phyloP scores from a whole-genome alignment of 352 stramenopile species.

The Pythium dissotocum region DNA sequence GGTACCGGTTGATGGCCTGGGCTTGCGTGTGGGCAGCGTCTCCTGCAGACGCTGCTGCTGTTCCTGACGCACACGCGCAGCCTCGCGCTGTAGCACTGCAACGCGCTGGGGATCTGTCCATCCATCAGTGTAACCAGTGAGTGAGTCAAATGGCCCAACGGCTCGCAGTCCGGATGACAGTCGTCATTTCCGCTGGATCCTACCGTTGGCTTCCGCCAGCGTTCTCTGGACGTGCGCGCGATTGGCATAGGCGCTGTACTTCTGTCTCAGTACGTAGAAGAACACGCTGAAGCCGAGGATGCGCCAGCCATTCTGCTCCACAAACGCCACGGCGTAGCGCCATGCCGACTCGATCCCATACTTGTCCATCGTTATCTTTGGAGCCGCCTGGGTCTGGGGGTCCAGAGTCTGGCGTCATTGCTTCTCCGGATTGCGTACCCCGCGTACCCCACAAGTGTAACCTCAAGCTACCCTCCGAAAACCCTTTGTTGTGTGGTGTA shows the following conservation, averaged over 20 bases:
- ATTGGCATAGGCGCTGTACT: slow-evolving; percentile 34
- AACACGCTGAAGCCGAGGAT: slow-evolving; percentile 38
- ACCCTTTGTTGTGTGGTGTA: neutral
- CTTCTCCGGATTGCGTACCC: neutral
- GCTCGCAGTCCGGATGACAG: neutral
- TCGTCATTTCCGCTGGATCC: slow-evolving; percentile 6
- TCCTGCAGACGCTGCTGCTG: slow-evolving; percentile 51
- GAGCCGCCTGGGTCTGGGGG: neutral
- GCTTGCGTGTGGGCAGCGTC: slow-evolving; percentile 24
- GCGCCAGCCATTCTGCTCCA: slow-evolving; percentile 62
- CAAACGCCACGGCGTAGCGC: slow-evolving; percentile 13
- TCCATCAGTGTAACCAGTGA: slow-evolving; percentile 1
- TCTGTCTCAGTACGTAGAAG: slow-evolving; percentile 29
- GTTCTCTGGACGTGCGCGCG: slow-evolving; percentile 34
- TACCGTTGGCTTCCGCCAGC: slow-evolving; percentile 57
- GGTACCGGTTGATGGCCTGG: neutral
- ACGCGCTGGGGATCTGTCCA: slow-evolving; percentile 52
- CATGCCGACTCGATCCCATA: slow-evolving; percentile 19
- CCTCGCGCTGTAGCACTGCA: slow-evolving; percentile 52
- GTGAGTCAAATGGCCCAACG: slow-evolving; percentile 8
- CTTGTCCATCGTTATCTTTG: slow-evolving; percentile 8
- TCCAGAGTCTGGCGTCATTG: neutral
- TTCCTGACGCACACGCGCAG: slow-evolving; percentile 50
- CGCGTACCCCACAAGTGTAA: slow-evolving; percentile 10
- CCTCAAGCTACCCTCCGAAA: neutral